phyloP scores from a whole-genome alignment of 139 green algal species.

The Chlamydomonas asymmetrica region DNA sequence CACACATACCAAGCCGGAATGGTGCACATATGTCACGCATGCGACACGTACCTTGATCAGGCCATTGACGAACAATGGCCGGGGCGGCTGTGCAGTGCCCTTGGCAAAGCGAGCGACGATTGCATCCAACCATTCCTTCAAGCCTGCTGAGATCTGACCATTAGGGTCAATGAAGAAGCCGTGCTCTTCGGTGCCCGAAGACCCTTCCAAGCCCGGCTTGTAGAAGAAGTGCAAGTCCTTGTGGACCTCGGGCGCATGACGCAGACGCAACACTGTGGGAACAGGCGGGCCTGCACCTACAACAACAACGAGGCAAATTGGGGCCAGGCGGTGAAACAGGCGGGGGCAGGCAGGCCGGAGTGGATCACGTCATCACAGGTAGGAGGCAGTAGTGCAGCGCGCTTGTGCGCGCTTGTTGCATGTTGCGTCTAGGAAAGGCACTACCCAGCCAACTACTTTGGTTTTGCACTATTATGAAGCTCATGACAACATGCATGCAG shows the following conservation, averaged over 20 bases:
- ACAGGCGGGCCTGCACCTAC: slow-evolving; percentile 10
- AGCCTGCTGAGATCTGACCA: not conserved
- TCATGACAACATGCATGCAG: too few species aligned
- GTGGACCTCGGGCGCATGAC: not conserved
- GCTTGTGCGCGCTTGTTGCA: too few species aligned
- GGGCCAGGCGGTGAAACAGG: too few species aligned
- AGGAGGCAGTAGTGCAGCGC: too few species aligned
- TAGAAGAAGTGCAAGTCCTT: slow-evolving; percentile 9
- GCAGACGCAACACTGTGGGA: slow-evolving; percentile 12
- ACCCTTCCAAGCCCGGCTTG: not conserved
- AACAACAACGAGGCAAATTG: too few species aligned
- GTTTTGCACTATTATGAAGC: too few species aligned
- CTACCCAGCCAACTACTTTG: too few species aligned
- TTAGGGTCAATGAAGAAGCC: slow-evolving; percentile 17
- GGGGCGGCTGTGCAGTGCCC: not conserved
- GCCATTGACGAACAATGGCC: slow-evolving; percentile 15
- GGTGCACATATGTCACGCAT: not conserved
- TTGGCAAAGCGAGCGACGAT: not conserved
- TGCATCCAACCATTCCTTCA: not conserved
- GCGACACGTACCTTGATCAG: slow-evolving; percentile 1
- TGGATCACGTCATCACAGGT: too few species aligned
- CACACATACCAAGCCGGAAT: slow-evolving; percentile 1
- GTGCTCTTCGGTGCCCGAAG: not conserved
- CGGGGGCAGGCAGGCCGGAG: too few species aligned
- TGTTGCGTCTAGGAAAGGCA: too few species aligned